These are phyloP conservation scores for Fusarium vanettenii DNA, from an alignment of 2,329 filamentous ascomycete species.

Conservation along the genomic window DNA sequence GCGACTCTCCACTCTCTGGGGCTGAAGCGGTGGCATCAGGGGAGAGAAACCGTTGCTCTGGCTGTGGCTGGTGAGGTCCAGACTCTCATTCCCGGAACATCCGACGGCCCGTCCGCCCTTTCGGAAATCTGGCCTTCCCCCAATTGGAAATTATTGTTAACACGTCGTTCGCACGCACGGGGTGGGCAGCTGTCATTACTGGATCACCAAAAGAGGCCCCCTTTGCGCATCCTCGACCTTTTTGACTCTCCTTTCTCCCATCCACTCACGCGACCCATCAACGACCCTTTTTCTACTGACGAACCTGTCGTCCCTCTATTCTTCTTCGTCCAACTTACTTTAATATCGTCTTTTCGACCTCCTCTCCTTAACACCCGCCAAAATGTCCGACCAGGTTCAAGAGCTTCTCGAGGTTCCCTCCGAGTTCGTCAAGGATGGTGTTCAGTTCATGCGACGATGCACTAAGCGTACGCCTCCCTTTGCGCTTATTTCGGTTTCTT, in stretches of 20 bases:
- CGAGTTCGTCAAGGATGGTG: conserved; percentile 72
- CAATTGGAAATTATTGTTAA: conserved; percentile 39
- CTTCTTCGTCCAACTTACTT: conserved; percentile 16
- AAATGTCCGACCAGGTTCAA: conserved; percentile 75
- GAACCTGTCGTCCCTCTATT: not conserved
- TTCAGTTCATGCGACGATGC: conserved; percentile 72
- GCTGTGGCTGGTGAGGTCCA: conserved; percentile 1
- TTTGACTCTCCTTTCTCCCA: conserved; percentile 35
- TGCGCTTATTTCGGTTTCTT: not conserved
- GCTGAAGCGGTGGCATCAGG: not conserved
- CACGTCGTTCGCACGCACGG: conserved; percentile 37
- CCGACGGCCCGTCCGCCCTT: conserved; percentile 13
- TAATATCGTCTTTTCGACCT: conserved; percentile 17
- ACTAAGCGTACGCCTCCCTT: conserved; percentile 64
- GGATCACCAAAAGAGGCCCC: conserved; percentile 33
- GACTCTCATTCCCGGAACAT: conserved; percentile 13
- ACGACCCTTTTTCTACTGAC: conserved; percentile 22
- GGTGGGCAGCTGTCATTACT: conserved; percentile 33
- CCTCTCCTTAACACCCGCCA: conserved; percentile 34
- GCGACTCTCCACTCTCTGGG: conserved; percentile 10
- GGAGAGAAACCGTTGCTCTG: not conserved
- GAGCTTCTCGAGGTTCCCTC: conserved; percentile 76
- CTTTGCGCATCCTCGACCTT: conserved; percentile 25
- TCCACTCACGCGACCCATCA: conserved; percentile 21
- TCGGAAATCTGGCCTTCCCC: conserved; percentile 27